A percentile compares a stretch with the other conserved stretches of the same genome.
Conservation (phyloP, 805 yeast species). For the Monosporozyma siamensis region DNA sequence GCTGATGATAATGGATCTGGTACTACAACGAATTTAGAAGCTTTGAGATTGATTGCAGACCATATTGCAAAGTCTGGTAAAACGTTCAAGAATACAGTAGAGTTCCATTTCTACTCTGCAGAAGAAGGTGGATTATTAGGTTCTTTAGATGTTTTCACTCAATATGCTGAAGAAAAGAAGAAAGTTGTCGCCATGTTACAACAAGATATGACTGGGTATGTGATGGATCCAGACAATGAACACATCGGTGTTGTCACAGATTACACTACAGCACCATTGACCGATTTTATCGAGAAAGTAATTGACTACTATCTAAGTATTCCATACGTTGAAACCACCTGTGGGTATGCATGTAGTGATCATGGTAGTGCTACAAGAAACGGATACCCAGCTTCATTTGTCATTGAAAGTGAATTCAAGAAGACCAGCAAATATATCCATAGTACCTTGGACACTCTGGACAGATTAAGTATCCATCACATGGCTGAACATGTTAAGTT, state of each 20-base stretch:
- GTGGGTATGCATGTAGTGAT: conserved; percentile 93
- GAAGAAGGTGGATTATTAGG: conserved; percentile 92
- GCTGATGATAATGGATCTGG: conserved; percentile 96
- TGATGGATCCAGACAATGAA: conserved; percentile 43
- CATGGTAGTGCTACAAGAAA: conserved; percentile 76
- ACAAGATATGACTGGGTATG: conserved; percentile 90
- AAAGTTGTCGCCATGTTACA: conserved; percentile 78
- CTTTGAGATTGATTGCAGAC: conserved; percentile 51
- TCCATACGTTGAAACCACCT: conserved; percentile 61
- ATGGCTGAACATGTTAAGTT: conserved; percentile 73
- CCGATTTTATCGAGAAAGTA: conserved; percentile 51
- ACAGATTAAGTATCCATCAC: conserved; percentile 67
- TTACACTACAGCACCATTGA: conserved; percentile 47
- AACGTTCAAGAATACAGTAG: conserved; percentile 62
- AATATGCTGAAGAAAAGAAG: conserved; percentile 36
- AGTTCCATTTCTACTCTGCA: conserved; percentile 91
- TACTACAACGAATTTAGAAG: conserved; percentile 66
- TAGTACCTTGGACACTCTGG: conserved; percentile 69
- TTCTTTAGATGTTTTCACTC: conserved; percentile 63
- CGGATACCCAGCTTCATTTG: conserved; percentile 80
- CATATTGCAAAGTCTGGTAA: conserved; percentile 24
- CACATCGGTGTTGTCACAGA: conserved; percentile 77
- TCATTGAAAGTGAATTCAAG: conserved; percentile 65
- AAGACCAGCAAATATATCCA: conserved; percentile 65
- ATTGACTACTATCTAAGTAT: conserved; percentile 56